Conservation (phyloP, 2,329 filamentous ascomycete species). For the Metarhizium sp. region DNA sequence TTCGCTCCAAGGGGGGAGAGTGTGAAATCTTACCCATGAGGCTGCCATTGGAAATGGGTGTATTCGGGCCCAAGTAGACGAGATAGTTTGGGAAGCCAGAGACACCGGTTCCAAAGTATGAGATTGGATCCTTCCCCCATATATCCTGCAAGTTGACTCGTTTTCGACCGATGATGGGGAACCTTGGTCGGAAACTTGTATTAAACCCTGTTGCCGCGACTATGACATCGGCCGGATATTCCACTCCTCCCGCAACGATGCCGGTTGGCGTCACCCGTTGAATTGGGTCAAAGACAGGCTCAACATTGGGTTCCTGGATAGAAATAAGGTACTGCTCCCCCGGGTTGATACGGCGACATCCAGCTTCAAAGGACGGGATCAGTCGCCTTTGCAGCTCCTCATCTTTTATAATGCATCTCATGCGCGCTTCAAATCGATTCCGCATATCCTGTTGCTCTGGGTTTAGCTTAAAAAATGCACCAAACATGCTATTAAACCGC, state of each 20-base stretch:
- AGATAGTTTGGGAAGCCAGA: constrained; percentile 19
- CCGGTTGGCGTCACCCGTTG: constrained; percentile 17
- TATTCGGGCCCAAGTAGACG: constrained; percentile 21
- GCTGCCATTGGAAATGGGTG: constrained; percentile 17
- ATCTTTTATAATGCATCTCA: constrained; percentile 9
- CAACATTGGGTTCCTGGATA: constrained; percentile 29
- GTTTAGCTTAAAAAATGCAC: constrained; percentile 26
- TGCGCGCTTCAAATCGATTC: constrained; percentile 8
- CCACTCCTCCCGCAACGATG: constrained; percentile 12
- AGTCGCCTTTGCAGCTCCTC: constrained; percentile 9
- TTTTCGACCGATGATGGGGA: constrained; percentile 13
- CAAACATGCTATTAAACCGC: constrained; percentile 29
- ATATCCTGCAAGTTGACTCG: constrained; percentile 11
- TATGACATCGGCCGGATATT: constrained; percentile 11
- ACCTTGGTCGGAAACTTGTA: constrained; percentile 13
- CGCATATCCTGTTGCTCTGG: constrained; percentile 9
- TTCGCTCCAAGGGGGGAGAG: too few species aligned
- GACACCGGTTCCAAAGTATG: constrained; percentile 22
- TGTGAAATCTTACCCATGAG: constrained; percentile 10
- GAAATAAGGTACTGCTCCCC: constrained; percentile 31
- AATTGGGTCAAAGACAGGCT: constrained; percentile 22
- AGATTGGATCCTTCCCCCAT: constrained; percentile 13
- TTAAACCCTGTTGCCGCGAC: constrained; percentile 15
- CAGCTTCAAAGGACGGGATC: constrained; percentile 13
- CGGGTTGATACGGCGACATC: constrained; percentile 20